Percentiles rank a stretch among this genome's conserved stretches.
phyloP scores from a whole-genome alignment of 1,139 yeast species.

The Kodamaea plutei region DNA sequence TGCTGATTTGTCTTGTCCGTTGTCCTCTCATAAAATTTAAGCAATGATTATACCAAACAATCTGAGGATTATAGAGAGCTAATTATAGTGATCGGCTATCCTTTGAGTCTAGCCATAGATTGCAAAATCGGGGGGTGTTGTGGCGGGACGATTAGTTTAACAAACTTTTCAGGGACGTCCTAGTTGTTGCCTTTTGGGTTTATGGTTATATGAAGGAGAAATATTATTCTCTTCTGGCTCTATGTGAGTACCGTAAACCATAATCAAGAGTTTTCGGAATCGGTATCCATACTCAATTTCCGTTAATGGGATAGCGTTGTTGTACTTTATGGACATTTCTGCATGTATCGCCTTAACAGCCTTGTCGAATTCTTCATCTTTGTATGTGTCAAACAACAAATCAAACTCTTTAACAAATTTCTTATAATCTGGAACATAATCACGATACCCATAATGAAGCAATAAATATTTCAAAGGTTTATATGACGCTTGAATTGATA shows the following conservation, averaged over 20 bases:
- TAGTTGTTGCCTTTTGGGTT: too few relatives aligned
- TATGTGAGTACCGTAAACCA: constrained; percentile 13
- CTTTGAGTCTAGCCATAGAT: too few relatives aligned
- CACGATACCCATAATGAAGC: constrained; percentile 17
- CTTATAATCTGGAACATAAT: constrained; percentile 7
- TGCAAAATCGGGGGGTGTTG: too few relatives aligned
- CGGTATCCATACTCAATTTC: constrained; percentile 16
- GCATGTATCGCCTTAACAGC: constrained; percentile 5
- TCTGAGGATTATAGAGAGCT: too few relatives aligned
- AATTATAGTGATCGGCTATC: too few relatives aligned
- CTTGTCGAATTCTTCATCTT: constrained; percentile 4
- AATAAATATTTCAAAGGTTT: constrained; percentile 16
- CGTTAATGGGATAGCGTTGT: constrained; percentile 4
- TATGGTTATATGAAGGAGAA: too few relatives aligned
- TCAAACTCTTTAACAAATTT: constrained; percentile 14
- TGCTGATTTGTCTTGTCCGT: too few relatives aligned
- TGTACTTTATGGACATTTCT: constrained; percentile 4
- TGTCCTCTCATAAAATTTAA: too few relatives aligned
- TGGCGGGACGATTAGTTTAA: too few relatives aligned
- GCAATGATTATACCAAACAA: too few relatives aligned
- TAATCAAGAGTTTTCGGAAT: constrained; percentile 16
- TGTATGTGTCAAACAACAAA: constrained; percentile 11
- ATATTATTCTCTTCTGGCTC: constrained; percentile 19
- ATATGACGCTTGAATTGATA: constrained; percentile 8
- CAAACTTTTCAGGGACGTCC: too few relatives aligned